A percentile compares a stretch with the other conserved stretches of the same genome.
phyloP scores from a whole-genome alignment of 176 grass and related monocot genomes.

The Cocos nucifera region DNA sequence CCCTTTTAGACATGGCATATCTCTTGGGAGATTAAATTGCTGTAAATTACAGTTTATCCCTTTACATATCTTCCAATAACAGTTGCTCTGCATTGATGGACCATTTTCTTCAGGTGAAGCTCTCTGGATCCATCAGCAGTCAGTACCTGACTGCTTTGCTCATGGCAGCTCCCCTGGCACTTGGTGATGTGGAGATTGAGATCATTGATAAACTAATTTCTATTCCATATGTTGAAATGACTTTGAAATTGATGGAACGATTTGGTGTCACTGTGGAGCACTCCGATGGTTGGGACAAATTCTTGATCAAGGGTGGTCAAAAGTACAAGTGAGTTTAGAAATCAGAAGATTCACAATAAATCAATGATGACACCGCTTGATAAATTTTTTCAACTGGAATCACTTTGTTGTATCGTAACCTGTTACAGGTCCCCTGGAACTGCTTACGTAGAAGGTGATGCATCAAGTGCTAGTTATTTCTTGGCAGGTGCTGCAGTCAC shows the following conservation, averaged over 20 bases:
- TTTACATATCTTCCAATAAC: no score
- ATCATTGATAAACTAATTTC: constrained; percentile 99
- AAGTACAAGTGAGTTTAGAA: constrained; percentile 61
- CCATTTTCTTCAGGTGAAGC: constrained; percentile 48
- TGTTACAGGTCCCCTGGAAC: constrained; percentile 62
- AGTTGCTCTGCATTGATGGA: background rate
- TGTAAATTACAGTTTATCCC: no score
- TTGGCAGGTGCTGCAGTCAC: constrained; percentile 96
- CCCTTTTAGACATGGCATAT: no score
- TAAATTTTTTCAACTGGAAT: no score
- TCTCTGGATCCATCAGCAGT: constrained; percentile 97
- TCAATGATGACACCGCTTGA: no score
- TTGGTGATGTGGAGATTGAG: constrained; percentile 90
- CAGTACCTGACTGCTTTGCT: constrained; percentile 92
- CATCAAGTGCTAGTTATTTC: constrained; percentile 99
- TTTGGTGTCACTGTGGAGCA: constrained; percentile 80
- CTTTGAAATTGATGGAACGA: constrained; percentile 89
- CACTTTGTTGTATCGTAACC: background rate
- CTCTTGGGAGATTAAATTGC: no score
- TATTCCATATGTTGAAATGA: constrained; percentile 97
- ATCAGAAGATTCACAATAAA: constrained; percentile 1
- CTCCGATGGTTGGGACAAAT: constrained; percentile 90
- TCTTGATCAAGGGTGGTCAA: constrained; percentile 90
- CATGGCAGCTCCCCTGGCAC: constrained; percentile 92
- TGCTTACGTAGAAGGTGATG: constrained; percentile 97